phyloP scores from a whole-genome alignment of 768 basidiomycete species.

The Boletus speciosus region DNA sequence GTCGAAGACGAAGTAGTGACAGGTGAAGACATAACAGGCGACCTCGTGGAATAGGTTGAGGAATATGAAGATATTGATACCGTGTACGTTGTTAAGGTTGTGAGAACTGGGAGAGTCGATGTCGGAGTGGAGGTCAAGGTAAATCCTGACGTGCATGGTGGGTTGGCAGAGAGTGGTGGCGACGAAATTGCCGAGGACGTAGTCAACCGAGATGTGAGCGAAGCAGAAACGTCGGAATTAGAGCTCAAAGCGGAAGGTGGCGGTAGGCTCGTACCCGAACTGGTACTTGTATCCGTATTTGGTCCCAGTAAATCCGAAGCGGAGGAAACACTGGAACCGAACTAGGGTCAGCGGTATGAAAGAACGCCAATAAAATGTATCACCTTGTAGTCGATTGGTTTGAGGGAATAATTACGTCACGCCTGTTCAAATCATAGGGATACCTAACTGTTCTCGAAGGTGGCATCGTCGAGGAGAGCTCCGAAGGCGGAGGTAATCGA shows the following conservation, averaged over 20 bases:
- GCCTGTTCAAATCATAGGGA: background rate
- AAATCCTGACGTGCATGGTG: background rate
- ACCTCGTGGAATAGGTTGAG: background rate
- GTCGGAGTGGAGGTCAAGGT: background rate
- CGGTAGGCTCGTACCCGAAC: conserved; percentile 18
- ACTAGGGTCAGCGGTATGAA: conserved; percentile 1
- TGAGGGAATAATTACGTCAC: background rate
- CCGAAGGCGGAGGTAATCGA: conserved; percentile 1
- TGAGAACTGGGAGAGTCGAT: background rate
- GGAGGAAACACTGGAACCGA: background rate
- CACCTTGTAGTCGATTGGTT: conserved; percentile 13
- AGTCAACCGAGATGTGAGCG: background rate
- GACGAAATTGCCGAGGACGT: background rate
- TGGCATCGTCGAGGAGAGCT: conserved; percentile 2
- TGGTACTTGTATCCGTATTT: conserved; percentile 8
- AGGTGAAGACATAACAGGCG: background rate
- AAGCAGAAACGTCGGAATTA: conserved; percentile 15
- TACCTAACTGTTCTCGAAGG: background rate
- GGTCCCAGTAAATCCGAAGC: background rate
- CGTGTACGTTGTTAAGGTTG: background rate
- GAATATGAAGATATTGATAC: background rate
- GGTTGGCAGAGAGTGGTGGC: background rate
- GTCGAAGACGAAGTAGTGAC: background rate
- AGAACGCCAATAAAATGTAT: background rate
- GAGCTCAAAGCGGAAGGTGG: conserved; percentile 9